Evolutionary conservation across 2,329 filamentous ascomycete genomes (phyloP).

Genomic region (Periconia sp.): DNA sequence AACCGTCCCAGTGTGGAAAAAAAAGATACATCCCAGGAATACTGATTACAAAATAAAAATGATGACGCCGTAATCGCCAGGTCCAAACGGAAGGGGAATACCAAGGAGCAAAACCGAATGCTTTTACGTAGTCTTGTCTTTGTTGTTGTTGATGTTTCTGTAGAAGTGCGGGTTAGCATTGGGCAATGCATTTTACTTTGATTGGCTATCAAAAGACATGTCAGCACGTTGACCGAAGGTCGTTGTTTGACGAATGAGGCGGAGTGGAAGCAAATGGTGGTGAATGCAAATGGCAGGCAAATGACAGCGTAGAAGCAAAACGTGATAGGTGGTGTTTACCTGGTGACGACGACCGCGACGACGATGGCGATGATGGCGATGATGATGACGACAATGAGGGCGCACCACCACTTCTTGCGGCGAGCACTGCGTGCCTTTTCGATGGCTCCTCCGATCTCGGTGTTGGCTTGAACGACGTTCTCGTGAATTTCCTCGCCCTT

Average conservation of each 20-base stretch:
- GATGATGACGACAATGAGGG: slow-evolving; percentile 64
- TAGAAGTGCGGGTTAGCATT: neutral
- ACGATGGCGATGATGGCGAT: slow-evolving; percentile 44
- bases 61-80: neutral
- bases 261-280: neutral
- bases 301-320: no score
- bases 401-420: slow-evolving; percentile 97
- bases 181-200: neutral
- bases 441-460: slow-evolving; percentile 79
- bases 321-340: neutral
- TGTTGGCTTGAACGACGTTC: slow-evolving; percentile 83
- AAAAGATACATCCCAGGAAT: neutral
- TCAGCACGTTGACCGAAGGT: neutral
- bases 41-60: slow-evolving; percentile 2
- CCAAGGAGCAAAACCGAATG: neutral
- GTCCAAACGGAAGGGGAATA: neutral
- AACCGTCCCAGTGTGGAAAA: neutral
- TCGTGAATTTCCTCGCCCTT: slow-evolving; percentile 83
- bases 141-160: neutral
- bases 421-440: slow-evolving; percentile 66
- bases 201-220: no score
- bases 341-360: slow-evolving; percentile 36
- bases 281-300: no score
- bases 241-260: no score
- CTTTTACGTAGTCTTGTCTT: neutral